Evolutionary conservation across 768 basidiomycete genomes (phyloP), one percentile per base, ranked within the genome.

Genomic region (Tulasnella sp.): DNA sequence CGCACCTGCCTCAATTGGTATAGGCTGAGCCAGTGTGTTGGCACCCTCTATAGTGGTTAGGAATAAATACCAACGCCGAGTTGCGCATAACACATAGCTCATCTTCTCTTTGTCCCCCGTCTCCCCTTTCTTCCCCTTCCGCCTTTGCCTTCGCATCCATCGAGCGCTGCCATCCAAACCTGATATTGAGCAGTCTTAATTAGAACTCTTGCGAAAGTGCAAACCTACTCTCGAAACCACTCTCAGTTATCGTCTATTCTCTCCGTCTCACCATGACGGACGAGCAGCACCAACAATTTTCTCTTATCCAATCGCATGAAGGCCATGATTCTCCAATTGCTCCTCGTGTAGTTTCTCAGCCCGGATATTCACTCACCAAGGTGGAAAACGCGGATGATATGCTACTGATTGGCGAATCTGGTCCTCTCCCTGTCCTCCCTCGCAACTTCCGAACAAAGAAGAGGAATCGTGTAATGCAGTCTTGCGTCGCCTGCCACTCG

Each of bases 381-480:
- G 65, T 79, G 75, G 19, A 76, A 81, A 69, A 80, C 82, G 59
- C 73, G 74, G 74, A 73, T 56, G 56, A 69, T 64, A 40, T 47
- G 5, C 55, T 48, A 44, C 49, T 49, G 16, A 49, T 57, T 7
- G 43, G 44, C 31, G 53, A 43, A 2, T 54, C 44, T 12, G 45
- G 48, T 25, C 51, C 40, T 12, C 58, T 24, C 10, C 55, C 46
- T 4, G 53, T 40, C 37, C 61, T 69, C 43, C 62, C 65, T 48
- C 51, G 62, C 49, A 65, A 69, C 56, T 66, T 68, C 49, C 60
- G 84, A 67, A 89, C 83, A 64, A 74, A 88, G 60, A 80, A 89
- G 63, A 76, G 90, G 61, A 93, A 93, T 69, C 74, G 90, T 62
- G 91, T 89, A 41, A 91, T 88, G 2, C 84, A 91, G 70, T 86